Evolutionary conservation across 2,329 filamentous ascomycete genomes (phyloP).

Genomic region (Colletotrichum lindemuthianum): DNA sequence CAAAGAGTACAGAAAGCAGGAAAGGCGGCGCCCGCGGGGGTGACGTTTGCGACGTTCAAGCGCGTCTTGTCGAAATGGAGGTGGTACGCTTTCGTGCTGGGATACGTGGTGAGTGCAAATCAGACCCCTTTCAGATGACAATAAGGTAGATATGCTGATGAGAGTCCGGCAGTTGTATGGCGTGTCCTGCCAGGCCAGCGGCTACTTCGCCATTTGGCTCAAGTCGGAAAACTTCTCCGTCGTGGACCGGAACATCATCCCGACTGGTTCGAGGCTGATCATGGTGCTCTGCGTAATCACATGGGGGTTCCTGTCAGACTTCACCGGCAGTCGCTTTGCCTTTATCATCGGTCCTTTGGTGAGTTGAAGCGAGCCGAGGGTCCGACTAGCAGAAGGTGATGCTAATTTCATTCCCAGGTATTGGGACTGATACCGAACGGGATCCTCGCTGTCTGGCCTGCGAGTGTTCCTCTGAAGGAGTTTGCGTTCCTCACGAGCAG

Average conservation of each 20-base stretch:
- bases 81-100: constrained; percentile 37
- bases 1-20: constrained; percentile 29
- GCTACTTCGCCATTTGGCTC: constrained; percentile 41
- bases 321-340: constrained; percentile 17
- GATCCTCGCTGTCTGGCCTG: constrained; percentile 22
- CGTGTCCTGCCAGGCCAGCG: constrained; percentile 17
- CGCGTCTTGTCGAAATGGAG: constrained; percentile 35
- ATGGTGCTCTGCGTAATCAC: constrained; percentile 33
- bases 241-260: constrained; percentile 39
- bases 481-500: constrained; percentile 26
- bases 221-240: constrained; percentile 41
- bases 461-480: constrained; percentile 6
- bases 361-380: not conserved
- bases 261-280: constrained; percentile 40
- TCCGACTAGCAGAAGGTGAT: no score
- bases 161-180: constrained; percentile 16
- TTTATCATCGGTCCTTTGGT: constrained; percentile 18
- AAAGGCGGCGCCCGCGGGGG: constrained; percentile 29
- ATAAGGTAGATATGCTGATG: not conserved
- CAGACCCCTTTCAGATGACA: not conserved
- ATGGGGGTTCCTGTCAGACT: constrained; percentile 40
- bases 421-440: constrained; percentile 21
- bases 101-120: constrained; percentile 35
- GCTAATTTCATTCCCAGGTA: not conserved
- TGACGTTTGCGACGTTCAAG: constrained; percentile 36